Evolutionary conservation across 768 basidiomycete species (phyloP).

Genomic region (Daedaleopsis sinensis): DNA sequence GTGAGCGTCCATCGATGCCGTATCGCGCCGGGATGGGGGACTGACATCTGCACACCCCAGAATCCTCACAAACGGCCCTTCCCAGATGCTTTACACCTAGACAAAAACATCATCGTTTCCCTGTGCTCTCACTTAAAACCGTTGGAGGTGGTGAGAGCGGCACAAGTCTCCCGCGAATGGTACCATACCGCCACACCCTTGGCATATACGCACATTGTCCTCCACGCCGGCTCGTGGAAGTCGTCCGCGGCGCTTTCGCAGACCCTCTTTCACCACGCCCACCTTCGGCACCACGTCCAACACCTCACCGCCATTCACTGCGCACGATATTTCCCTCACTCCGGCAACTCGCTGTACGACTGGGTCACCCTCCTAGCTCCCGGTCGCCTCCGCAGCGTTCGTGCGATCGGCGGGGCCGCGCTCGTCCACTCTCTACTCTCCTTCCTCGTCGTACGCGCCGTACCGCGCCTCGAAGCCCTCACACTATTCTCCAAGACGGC

Average conservation of each 20-base stretch:
- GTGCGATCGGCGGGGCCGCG: background rate
- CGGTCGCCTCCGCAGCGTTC: background rate
- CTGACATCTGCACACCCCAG: too few relatives aligned
- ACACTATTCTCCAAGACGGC: background rate
- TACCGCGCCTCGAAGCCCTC: background rate
- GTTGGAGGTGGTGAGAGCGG: too few relatives aligned
- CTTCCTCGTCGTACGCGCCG: background rate
- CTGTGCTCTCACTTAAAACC: too few relatives aligned
- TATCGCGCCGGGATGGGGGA: too few relatives aligned
- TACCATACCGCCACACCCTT: too few relatives aligned
- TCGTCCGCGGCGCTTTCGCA: background rate
- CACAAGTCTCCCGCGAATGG: too few relatives aligned
- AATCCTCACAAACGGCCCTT: too few relatives aligned
- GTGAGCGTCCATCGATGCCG: too few relatives aligned
- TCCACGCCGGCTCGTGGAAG: background rate
- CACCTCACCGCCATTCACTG: constrained; percentile 1
- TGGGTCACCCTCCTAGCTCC: background rate
- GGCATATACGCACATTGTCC: background rate
- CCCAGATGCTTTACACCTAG: too few relatives aligned
- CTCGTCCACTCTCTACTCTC: background rate
- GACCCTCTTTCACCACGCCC: background rate
- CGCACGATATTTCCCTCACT: background rate
- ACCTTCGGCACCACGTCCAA: background rate
- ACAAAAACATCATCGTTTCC: too few relatives aligned
- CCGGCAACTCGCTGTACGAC: background rate